Conservation (phyloP, 2,329 filamentous ascomycete species). For the Orbilia brochopaga region DNA sequence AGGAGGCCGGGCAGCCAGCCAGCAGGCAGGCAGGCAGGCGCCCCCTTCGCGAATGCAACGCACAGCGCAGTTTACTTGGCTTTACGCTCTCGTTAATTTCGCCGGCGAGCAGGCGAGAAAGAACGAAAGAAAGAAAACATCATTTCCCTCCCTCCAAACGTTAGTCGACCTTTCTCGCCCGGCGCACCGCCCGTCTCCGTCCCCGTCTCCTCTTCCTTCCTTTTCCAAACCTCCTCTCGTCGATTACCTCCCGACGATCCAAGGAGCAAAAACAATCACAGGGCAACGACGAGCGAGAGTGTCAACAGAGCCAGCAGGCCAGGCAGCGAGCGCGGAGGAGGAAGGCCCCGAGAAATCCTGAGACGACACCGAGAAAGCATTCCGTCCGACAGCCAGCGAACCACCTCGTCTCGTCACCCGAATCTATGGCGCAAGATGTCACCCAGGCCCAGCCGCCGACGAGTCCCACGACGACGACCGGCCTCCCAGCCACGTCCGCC, state of each 20-base stretch:
- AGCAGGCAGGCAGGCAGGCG: too few relatives aligned
- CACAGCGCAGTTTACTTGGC: slow-evolving; percentile 27
- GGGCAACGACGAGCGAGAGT: neutral
- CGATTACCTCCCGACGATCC: slow-evolving; percentile 36
- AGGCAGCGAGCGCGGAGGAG: slow-evolving; percentile 4
- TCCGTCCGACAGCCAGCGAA: slow-evolving; percentile 22
- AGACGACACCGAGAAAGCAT: slow-evolving; percentile 8
- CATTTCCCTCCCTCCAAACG: slow-evolving; percentile 42
- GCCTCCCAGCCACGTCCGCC: slow-evolving; percentile 31
- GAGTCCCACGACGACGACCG: slow-evolving; percentile 15
- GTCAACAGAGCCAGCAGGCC: slow-evolving; percentile 4
- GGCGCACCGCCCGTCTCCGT: neutral
- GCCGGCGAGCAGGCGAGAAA: neutral
- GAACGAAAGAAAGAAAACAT: slow-evolving; percentile 22
- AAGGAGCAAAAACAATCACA: slow-evolving; percentile 34
- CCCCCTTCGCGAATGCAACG: too few relatives aligned
- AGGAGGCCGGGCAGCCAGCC: slow-evolving; percentile 6
- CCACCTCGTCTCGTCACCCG: slow-evolving; percentile 17
- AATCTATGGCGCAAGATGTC: slow-evolving; percentile 48
- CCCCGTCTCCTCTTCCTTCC: slow-evolving; percentile 32
- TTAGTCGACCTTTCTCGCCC: too few relatives aligned
- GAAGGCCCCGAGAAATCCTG: slow-evolving; percentile 20
- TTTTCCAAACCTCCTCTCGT: slow-evolving; percentile 26
- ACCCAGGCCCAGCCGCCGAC: slow-evolving; percentile 40
- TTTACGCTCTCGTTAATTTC: slow-evolving; percentile 16